Percentiles rank a stretch among this genome's conserved stretches.
Conservation (phyloP, 148 eudicot genomes). For the Dysphania ambrosioides region DNA sequence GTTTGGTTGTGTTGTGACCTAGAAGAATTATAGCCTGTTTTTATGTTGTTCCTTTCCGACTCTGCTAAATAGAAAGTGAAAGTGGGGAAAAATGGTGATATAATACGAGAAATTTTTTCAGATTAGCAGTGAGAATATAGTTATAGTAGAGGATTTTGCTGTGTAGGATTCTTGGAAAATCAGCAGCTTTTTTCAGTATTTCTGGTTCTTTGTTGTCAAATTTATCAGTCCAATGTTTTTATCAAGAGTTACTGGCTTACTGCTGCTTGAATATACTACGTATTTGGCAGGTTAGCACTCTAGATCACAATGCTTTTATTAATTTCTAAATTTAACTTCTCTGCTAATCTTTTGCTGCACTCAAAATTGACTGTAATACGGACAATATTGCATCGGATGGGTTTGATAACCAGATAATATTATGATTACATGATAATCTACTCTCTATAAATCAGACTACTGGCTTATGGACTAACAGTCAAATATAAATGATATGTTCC, state of each 20-base stretch:
- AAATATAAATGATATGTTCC: no score
- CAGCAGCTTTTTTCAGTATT: background rate
- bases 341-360: no score
- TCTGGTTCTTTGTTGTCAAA: background rate
- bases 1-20: background rate
- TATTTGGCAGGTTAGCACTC: no score
- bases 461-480: no score
- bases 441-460: no score
- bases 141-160: conserved; percentile 7
- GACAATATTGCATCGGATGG: no score
- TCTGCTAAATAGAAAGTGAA: background rate
- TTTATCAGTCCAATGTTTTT: background rate
- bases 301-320: no score
- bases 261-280: background rate
- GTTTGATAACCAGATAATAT: no score
- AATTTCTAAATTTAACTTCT: no score
- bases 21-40: conserved; percentile 1
- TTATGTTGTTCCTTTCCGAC: background rate
- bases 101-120: background rate
- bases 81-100: background rate
- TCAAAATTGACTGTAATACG: no score
- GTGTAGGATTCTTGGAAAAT: conserved; percentile 2
- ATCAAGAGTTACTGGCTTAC: conserved; percentile 1
- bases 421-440: no score
- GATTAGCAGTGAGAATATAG: background rate